phyloP scores from a whole-genome alignment of 1,284 basidiomycete species.

The Cutaneotrichosporon cyanovorans region DNA sequence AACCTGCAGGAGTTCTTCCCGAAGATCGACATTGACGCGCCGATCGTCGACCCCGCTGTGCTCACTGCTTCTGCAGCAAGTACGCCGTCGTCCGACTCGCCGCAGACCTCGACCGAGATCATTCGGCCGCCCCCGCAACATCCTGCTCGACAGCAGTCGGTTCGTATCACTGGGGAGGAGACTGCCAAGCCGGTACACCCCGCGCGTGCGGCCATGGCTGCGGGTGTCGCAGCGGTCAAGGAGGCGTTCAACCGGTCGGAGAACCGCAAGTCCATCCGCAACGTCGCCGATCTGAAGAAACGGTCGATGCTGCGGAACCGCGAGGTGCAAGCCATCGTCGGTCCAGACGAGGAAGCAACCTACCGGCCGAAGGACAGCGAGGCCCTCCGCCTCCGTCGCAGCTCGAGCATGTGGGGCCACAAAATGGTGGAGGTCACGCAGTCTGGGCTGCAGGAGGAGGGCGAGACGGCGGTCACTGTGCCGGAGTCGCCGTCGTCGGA shows the following conservation, averaged over 20 bases:
- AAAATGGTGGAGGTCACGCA: conserved; percentile 87
- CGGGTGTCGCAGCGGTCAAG: neutral
- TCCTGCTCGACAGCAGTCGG: neutral
- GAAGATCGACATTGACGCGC: conserved; percentile 90
- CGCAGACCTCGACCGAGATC: conserved; percentile 16
- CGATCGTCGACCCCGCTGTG: conserved; percentile 69
- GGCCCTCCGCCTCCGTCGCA: conserved; percentile 57
- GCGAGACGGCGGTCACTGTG: conserved; percentile 48
- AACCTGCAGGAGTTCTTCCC: conserved; percentile 93
- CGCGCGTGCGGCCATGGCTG: conserved; percentile 7
- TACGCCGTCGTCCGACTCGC: conserved; percentile 48
- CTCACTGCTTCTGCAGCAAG: conserved; percentile 59
- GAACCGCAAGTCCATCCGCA: conserved; percentile 72
- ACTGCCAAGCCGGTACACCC: conserved; percentile 12
- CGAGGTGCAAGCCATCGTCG: neutral
- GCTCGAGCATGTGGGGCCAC: conserved; percentile 94
- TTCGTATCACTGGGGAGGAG: neutral
- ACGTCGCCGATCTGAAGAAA: conserved; percentile 56
- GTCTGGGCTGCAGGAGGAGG: conserved; percentile 45
- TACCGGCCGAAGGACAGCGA: conserved; percentile 44
- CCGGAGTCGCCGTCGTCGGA: conserved; percentile 26
- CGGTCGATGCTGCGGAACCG: conserved; percentile 16
- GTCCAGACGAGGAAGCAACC: neutral
- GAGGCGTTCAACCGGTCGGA: conserved; percentile 40
- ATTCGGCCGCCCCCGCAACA: conserved; percentile 11